Evolutionary conservation across 2,329 filamentous ascomycete genomes (phyloP).

Genomic region (Alternaria novae-zelandiae): DNA sequence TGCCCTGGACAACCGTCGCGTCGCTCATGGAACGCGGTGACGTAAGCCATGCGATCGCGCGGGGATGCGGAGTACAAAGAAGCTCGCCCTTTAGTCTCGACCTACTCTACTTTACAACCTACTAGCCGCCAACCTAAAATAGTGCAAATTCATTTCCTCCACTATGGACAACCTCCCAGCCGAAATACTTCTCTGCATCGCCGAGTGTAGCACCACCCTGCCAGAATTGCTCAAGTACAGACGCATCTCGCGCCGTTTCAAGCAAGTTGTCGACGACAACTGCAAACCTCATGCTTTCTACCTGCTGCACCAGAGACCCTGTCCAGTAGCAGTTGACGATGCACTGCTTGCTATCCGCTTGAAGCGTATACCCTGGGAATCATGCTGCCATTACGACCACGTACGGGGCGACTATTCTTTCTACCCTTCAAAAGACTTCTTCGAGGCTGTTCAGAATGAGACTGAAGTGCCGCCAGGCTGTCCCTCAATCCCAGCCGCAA

Average conservation of each 20-base stretch:
- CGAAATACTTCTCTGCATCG: background rate
- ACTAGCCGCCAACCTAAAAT: background rate
- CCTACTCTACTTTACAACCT: background rate
- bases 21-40: background rate
- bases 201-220: background rate
- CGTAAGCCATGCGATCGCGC: background rate
- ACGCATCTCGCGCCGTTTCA: background rate
- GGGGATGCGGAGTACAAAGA: background rate
- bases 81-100: background rate
- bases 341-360: background rate
- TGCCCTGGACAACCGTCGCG: conserved; percentile 21
- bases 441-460: background rate
- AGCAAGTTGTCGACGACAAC: background rate
- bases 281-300: background rate
- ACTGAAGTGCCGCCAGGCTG: background rate
- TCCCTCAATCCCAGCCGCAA: background rate
- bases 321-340: background rate
- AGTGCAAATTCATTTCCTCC: background rate
- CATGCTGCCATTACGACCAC: background rate
- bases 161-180: background rate
- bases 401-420: background rate
- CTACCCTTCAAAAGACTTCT: background rate
- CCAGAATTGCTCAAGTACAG: background rate
- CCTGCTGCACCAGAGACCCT: background rate
- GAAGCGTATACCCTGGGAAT: background rate